These are phyloP conservation scores for Kwoniella bestiolae DNA, from an alignment of 768 basidiomycete species.

Conservation along the genomic window DNA sequence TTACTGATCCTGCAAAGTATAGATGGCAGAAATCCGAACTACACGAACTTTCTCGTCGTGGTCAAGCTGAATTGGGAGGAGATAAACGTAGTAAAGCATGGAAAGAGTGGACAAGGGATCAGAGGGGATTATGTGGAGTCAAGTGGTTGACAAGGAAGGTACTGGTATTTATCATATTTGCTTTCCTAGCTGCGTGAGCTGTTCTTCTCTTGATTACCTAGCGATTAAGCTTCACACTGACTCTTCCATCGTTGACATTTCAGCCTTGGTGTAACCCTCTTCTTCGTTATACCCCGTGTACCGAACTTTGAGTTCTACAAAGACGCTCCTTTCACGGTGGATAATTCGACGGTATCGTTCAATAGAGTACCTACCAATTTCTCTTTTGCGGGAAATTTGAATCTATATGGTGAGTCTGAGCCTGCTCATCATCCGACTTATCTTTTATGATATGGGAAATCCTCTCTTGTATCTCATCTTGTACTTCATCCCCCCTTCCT, in stretches of 20 bases:
- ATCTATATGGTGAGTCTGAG: conserved; percentile 63
- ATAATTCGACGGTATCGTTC: conserved; percentile 64
- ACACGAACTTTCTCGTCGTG: conserved; percentile 73
- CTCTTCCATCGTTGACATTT: conserved; percentile 54
- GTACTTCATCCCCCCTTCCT: not conserved
- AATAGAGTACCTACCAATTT: conserved; percentile 83
- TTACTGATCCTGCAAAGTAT: not conserved
- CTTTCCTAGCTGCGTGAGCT: conserved; percentile 67
- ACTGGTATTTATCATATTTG: conserved; percentile 65
- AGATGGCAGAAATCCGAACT: conserved; percentile 79
- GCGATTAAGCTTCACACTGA: too few species aligned
- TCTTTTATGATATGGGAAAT: too few species aligned
- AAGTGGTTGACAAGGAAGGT: conserved; percentile 73
- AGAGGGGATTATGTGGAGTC: conserved; percentile 76
- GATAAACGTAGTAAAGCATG: conserved; percentile 66
- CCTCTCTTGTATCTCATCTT: too few species aligned
- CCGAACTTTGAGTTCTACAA: conserved; percentile 71
- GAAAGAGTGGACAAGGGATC: conserved; percentile 76
- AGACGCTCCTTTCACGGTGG: conserved; percentile 64
- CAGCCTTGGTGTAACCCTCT: conserved; percentile 71
- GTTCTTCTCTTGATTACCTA: conserved; percentile 63
- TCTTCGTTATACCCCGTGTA: conserved; percentile 80
- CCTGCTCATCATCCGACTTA: too few species aligned
- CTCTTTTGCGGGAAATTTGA: conserved; percentile 76
- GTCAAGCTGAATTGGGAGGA: conserved; percentile 63